A percentile compares a stretch with the other conserved stretches of the same genome.
These are phyloP conservation scores for Scenedesmus sp. DNA, from an alignment of 163 green algal genomes.

Conservation along the genomic window DNA sequence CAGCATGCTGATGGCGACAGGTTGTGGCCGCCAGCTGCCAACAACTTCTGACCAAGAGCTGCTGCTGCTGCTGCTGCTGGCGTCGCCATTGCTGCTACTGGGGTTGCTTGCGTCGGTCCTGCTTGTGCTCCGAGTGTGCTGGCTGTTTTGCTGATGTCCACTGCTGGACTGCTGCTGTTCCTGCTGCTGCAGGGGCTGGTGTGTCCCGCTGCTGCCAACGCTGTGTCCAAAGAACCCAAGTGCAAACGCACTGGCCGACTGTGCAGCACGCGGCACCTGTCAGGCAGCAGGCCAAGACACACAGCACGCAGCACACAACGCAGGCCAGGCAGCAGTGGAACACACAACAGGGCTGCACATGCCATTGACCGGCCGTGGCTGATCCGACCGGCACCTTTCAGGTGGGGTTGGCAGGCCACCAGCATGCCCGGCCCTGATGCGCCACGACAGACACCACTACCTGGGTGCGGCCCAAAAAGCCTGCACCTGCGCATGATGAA, in stretches of 20 bases:
- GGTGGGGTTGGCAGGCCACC: no score
- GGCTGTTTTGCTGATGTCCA: not conserved
- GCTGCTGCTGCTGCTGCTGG: conserved; percentile 35
- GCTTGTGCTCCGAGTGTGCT: not conserved
- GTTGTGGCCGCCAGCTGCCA: conserved; percentile 40
- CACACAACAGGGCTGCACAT: not conserved
- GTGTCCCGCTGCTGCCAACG: not conserved
- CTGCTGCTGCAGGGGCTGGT: not conserved
- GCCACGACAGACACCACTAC: no score
- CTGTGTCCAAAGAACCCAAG: conserved; percentile 58
- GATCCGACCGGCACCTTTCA: no score
- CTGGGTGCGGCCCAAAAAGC: no score
- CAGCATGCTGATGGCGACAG: conserved; percentile 68
- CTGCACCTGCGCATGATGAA: no score
- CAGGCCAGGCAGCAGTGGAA: not conserved
- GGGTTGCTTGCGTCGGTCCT: not conserved
- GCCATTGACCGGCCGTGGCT: no score
- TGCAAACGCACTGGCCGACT: conserved; percentile 66
- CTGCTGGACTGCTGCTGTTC: not conserved
- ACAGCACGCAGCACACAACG: no score
- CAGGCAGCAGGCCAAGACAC: not conserved
- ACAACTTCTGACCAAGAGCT: not conserved
- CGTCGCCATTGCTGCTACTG: not conserved
- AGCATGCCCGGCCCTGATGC: no score
- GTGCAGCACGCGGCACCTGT: conserved; percentile 64